phyloP scores from a whole-genome alignment of 1,284 basidiomycete genomes.

The Ustilago tritici region DNA sequence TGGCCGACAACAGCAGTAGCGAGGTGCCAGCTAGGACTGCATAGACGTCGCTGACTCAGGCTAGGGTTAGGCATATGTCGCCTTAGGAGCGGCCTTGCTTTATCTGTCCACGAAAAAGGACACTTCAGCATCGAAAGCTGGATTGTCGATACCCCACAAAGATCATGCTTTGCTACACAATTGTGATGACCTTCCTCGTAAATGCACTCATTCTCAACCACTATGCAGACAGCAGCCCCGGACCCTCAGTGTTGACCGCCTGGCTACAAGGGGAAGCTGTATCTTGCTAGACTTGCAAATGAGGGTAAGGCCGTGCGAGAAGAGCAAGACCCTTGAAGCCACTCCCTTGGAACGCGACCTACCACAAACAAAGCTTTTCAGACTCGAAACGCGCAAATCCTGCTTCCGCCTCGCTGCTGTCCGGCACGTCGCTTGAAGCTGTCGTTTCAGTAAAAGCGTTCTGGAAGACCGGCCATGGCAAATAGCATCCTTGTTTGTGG shows the following conservation, averaged over 20 bases:
- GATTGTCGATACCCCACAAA: neutral
- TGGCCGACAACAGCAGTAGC: conserved; percentile 27
- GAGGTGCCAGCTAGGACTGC: conserved; percentile 31
- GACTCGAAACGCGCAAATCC: neutral
- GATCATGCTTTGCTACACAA: neutral
- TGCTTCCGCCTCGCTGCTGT: neutral
- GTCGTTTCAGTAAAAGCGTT: neutral
- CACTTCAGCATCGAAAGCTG: neutral
- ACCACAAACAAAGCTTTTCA: neutral
- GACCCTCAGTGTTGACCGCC: neutral
- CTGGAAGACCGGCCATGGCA: neutral
- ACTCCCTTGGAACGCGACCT: neutral
- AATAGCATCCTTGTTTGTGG: neutral
- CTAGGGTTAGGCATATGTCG: neutral
- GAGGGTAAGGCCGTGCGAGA: neutral
- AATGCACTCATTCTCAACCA: neutral
- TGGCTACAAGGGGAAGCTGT: neutral
- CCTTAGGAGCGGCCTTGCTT: neutral
- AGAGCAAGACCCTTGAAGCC: conserved; percentile 1
- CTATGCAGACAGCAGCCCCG: neutral
- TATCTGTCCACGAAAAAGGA: neutral
- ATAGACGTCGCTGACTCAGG: neutral
- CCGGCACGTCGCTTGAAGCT: neutral
- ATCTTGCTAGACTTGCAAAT: neutral
- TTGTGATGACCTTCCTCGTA: too few species aligned